Conservation (phyloP, 805 yeast species). For the Candida alai region DNA sequence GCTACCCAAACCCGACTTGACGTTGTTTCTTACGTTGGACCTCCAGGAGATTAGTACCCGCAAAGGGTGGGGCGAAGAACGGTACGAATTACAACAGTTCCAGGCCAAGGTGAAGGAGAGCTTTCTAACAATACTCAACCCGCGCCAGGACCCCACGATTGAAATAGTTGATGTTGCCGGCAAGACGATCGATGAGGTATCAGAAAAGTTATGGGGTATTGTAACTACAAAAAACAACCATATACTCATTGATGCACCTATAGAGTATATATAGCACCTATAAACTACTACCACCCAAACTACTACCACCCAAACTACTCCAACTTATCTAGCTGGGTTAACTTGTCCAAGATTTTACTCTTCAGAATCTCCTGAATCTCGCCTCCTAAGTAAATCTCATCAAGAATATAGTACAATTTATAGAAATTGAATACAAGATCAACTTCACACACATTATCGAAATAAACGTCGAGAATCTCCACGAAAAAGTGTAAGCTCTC, state of each 20-base stretch:
- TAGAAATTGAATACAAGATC: constrained; percentile 91
- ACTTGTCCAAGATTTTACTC: constrained; percentile 56
- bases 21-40: constrained; percentile 67
- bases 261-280: constrained; percentile 8
- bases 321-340: constrained; percentile 54
- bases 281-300: neutral
- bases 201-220: constrained; percentile 39
- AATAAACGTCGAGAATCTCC: constrained; percentile 80
- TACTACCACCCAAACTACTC: no score
- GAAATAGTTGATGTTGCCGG: constrained; percentile 57
- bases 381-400: constrained; percentile 87
- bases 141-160: constrained; percentile 25
- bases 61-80: constrained; percentile 89
- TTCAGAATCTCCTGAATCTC: constrained; percentile 86
- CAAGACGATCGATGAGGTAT: constrained; percentile 54
- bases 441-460: constrained; percentile 88
- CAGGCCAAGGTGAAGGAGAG: constrained; percentile 66
- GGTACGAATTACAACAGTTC: constrained; percentile 75
- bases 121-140: constrained; percentile 47
- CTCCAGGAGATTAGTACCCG: constrained; percentile 44
- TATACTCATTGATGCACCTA: constrained; percentile 11
- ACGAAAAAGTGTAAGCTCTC: constrained; percentile 87
- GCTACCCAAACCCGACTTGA: constrained; percentile 80
- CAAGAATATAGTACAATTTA: constrained; percentile 76
- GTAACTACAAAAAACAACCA: constrained; percentile 12